Evolutionary conservation across 78 protist species (phyloP), one percentile per base, ranked within the genome.

Genomic region (Emiliania huxleyi): DNA sequence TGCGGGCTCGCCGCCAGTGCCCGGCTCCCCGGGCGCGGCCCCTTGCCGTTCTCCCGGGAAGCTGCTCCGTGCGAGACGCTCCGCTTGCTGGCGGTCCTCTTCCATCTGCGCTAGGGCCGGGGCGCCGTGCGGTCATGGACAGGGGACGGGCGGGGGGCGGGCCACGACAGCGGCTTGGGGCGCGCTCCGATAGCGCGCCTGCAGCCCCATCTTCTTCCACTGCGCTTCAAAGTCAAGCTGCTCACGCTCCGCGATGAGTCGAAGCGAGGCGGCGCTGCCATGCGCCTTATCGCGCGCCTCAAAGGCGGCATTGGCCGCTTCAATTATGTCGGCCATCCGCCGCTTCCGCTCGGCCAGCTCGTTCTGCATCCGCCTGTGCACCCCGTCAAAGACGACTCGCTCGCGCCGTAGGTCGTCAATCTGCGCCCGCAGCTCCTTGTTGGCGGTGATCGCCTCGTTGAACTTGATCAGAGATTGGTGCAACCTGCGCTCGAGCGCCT

Each of bases 351-450:
- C 95, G 45, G 69, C 38, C 37, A 95, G 90, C 69, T 96, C 95
- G 55, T 42, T 0, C 69, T 96, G 96, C 40, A 95, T 87, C 79
- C 96, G 96, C 84, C 84, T 85, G 94, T 96, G 95, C 55, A 95
- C 69, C 33, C 45, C 52, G 81, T 97, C 98, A 48, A 96, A 97
- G n/a, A 95, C 96, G 21, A 46, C 87, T 22, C 97, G 83, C 92
- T 97, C 98, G 1, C 96, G 56, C 33, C 98, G 92, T 40, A 97
- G 94, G 90, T 85, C 91, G 95, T 97, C 97, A 73, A 97, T 97
- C 35, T 62, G 8, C 48, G 95, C 98, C 4, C 97, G 95, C 8
- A 96, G 94, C 69, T 77, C 46, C 48, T 79, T 89, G 94, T 97
- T 97, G 83, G n/a, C 0, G 19, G 96, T 87, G 12, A 96, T 91